These are phyloP conservation scores for Diaporthe amygdali DNA, from an alignment of 2,329 filamentous ascomycete genomes.

Conservation along the genomic window DNA sequence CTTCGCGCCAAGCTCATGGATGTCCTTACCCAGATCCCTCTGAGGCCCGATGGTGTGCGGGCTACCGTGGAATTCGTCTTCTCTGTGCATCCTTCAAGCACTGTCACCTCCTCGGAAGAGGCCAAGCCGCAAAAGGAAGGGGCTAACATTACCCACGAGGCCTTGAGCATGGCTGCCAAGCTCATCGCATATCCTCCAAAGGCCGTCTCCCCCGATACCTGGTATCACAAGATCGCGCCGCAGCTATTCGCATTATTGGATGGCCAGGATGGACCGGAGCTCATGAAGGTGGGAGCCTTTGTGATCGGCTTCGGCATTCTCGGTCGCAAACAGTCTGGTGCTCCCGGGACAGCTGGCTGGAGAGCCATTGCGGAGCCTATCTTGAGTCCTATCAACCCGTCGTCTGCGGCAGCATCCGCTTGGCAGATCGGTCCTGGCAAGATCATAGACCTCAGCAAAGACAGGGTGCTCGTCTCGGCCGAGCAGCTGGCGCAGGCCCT, in stretches of 20 bases:
- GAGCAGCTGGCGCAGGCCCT: conserved; percentile 56
- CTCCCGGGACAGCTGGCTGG: conserved; percentile 68
- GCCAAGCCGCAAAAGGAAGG: conserved; percentile 58
- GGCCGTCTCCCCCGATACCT: conserved; percentile 57
- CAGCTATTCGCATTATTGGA: conserved; percentile 69
- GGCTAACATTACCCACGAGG: conserved; percentile 71
- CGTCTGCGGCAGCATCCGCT: neutral
- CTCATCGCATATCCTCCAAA: conserved; percentile 66
- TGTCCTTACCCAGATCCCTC: conserved; percentile 64
- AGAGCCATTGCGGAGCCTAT: conserved; percentile 64
- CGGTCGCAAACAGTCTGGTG: conserved; percentile 66
- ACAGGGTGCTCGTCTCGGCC: conserved; percentile 51
- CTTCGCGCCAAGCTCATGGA: conserved; percentile 62
- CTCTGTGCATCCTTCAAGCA: conserved; percentile 65
- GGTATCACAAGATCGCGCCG: conserved; percentile 65
- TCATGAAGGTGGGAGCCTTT: conserved; percentile 64
- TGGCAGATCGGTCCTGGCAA: conserved; percentile 36
- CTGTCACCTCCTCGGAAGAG: conserved; percentile 44
- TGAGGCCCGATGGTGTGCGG: conserved; percentile 68
- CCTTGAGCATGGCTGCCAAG: conserved; percentile 66
- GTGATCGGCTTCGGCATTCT: conserved; percentile 72
- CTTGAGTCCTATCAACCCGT: conserved; percentile 55
- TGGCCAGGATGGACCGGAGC: conserved; percentile 60
- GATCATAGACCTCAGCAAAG: conserved; percentile 51
- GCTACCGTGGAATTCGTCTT: conserved; percentile 75